Evolutionary conservation across 2,329 filamentous ascomycete genomes (phyloP), one percentile per base, ranked within the genome.

Genomic region (Chaetomiaceae sp.): DNA sequence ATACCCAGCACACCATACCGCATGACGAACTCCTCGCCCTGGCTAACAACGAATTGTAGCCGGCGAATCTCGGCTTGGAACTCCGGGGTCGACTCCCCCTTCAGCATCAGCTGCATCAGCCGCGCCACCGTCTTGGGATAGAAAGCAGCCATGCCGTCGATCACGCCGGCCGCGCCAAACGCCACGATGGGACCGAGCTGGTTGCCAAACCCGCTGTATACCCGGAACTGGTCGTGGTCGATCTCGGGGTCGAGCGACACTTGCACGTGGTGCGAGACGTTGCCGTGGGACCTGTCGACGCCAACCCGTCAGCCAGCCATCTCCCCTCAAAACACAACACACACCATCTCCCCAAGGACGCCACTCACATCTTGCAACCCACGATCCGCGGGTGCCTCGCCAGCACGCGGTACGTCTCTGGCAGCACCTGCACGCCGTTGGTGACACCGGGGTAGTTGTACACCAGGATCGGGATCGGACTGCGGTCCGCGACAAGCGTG

Each of bases 131-230:
- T 79, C 64, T 80, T 80, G 14, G 84, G 84, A 64, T 81, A 87
- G 64, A 84, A 78, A 11, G 79, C 81, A 1, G 83, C 82, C 20
- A 85, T 73, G 14, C 82, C 84, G 56, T 87, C 84, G 54, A 87
- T 86, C 21, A 82, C 81, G 14, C 83, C 84, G 6, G 79, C 81
- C 14, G 80, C 81, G 42, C 82, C 82, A 53, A 86, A 78, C 32
- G 79, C 70, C 1, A 87, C 73, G 14, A 84, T 80, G 0, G 84
- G 82, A 0, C 82, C 77, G 9, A 87, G 75, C 66, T 86, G 84
- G 62, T 86, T 83, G 4, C 84, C 84, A 11, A 86, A 76, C 3
- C 82, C 84, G 20, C 80, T 82, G 73, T 80, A 87, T 21, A 84
- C 78, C 55, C 75, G 76, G 71, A 87, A 86, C 47, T 78, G 71